Base-by-base conservation (phyloP, 1,139 yeast species). In the Casaregolazyma lundiana region DNA sequence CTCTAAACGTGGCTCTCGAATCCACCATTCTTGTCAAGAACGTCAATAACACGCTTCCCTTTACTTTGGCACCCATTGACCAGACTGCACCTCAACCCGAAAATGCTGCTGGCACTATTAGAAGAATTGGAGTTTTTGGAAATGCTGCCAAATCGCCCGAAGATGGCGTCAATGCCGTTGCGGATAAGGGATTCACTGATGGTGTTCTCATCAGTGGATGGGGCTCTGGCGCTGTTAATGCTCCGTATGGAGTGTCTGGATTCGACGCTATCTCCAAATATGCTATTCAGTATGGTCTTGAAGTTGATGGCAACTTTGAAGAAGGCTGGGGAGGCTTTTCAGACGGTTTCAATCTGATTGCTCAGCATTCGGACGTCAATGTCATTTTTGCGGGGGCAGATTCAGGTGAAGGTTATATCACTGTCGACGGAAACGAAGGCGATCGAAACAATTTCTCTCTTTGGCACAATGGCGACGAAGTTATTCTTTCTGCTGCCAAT, bases 381-480 rank as follows among this genome's bases (percentile, higher is more conserved):
- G 79, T 73, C 22, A 59, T 76, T 29, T 52, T 76, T 41, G 65
- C 66, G 48, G 55, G 72, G 39, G 80, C 64, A 66, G 43, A 50
- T 35, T 74, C 83, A 7, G 85, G 84, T 13, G 85, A 80, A 63
- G 83, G 81, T 24, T 65, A 75, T 44, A 70, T 70, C 48, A 62
- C 67, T 39, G 79, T 75, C 46, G 81, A 77, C 58, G 62, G 75
- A 26, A 80, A 77, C 60, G 77, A 80, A 22, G 73, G 65, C 53
- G 78, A 76, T 56, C 64, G 81, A 54, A 61, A 62, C 17, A 60
- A 59, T 45, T 63, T 71, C 70, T 66, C 63, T 45, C 45, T 78
- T 22, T 84, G 85, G 38, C 76, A 76, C 11, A 61, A 65, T 47
- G 73, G 78, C 37, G 72, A 78, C 52, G 67, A 70, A 41, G 66